Evolutionary conservation across 352 stramenopile genomes (phyloP).

Genomic region (Phytopythium litorale): DNA sequence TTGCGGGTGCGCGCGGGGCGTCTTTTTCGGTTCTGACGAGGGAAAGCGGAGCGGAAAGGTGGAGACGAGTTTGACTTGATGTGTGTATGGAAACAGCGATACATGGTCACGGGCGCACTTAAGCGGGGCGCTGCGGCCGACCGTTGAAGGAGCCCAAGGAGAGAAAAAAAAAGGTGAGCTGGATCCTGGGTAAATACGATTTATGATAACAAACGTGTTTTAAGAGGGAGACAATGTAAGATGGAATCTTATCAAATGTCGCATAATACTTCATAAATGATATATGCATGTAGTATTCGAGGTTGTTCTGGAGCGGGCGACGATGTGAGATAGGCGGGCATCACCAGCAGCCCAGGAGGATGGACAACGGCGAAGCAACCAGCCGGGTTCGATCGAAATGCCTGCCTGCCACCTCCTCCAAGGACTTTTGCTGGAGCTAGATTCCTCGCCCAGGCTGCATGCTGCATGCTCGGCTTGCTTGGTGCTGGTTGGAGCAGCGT

Average conservation of each 20-base stretch:
- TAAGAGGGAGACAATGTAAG: too few relatives aligned
- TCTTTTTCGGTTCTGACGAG: slow-evolving; percentile 3
- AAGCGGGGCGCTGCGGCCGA: neutral
- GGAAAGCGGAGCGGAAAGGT: neutral
- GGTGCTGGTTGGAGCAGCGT: too few relatives aligned
- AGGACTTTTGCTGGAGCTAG: too few relatives aligned
- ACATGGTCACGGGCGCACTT: neutral
- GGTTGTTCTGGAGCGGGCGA: neutral
- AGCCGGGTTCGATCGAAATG: too few relatives aligned
- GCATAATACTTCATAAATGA: neutral
- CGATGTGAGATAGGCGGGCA: neutral
- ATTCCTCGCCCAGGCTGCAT: too few relatives aligned
- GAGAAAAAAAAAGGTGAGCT: neutral
- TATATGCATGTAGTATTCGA: neutral
- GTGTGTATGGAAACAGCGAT: slow-evolving; percentile 13
- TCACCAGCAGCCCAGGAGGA: neutral
- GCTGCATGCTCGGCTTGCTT: too few relatives aligned
- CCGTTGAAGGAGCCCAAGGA: neutral
- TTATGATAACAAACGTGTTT: too few relatives aligned
- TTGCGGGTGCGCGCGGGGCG: neutral
- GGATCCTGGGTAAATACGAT: neutral
- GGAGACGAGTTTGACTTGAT: slow-evolving; percentile 7
- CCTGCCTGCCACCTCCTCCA: too few relatives aligned
- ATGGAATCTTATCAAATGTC: neutral
- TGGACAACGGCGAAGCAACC: neutral